Evolutionary conservation across 306 rosid species (phyloP), one percentile per base, ranked within the genome.

Genomic region (Myrica gale): DNA sequence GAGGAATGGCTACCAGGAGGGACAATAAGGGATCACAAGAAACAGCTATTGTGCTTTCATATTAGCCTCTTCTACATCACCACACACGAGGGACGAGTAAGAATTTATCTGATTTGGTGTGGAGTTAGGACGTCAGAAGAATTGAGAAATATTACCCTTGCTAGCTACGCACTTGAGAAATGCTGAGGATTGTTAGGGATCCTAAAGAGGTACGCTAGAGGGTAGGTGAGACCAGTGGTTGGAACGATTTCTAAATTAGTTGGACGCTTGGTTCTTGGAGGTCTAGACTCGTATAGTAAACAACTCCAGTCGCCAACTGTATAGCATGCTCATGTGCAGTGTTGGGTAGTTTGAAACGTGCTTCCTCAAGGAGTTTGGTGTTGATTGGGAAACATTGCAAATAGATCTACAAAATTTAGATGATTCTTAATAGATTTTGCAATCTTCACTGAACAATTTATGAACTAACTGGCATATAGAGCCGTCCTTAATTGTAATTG

Each of bases 351-450:
- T 75, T 72, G 47, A 63, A 4, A 42, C 12, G 54, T 53, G 44
- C 48, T 47, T 78, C 76, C 48, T 9, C 43, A 37, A 19, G 61
- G 69, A 78, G 58, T 57, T 72, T 69, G 62, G 61, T 54, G 21
- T 66, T 76, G 71, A 46, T 58, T 43, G 15, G 44, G 43, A 78
- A 52, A 50, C 41, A 69, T 23, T 42, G 61, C 39, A 73, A 75
- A 53, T 43, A 47, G 48, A 74, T 76, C 53, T 44, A 79, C 73
- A 79, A 3, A 72, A 68, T 75, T 72, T 54, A 47, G 56, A 67
- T 71, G 74, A 72, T 16, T 17, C 77, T 16, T 32, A 58, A 54
- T 16, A 16, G 6, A 73, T 17, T 43, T 20, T 37, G 71, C 58
- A 26, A n/a, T 12, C 41, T 41, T 65, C 48, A 16, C 23, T 13